Evolutionary conservation across 306 rosid genomes (phyloP).

Genomic region (Sesbania bispinosa): DNA sequence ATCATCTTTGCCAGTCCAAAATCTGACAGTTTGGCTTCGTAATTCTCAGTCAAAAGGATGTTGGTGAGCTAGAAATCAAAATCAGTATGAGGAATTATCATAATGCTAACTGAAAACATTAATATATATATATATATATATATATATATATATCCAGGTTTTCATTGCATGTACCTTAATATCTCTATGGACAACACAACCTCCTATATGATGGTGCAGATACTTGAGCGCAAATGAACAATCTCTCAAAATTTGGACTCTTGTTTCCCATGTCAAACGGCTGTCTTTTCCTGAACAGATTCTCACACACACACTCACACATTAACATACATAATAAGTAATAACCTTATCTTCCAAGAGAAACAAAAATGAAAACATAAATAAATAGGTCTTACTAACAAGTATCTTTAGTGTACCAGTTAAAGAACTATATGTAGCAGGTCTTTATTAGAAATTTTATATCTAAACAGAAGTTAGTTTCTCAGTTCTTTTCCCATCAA

Average conservation of each 20-base stretch:
- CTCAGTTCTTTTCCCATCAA: too few relatives aligned
- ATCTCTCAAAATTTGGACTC: slow-evolving; percentile 74
- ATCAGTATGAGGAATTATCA: not conserved
- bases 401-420: too few relatives aligned
- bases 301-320: not conserved
- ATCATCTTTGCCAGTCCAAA: slow-evolving; percentile 78
- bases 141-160: too few relatives aligned
- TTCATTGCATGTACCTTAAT: slow-evolving; percentile 52
- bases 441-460: too few relatives aligned
- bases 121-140: not conserved
- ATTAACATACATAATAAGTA: not conserved
- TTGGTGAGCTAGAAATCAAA: slow-evolving; percentile 62
- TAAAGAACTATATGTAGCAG: too few relatives aligned
- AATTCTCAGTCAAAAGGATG: slow-evolving; percentile 63
- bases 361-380: not conserved
- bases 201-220: slow-evolving; percentile 74
- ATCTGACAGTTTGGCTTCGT: slow-evolving; percentile 83
- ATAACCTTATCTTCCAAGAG: too few relatives aligned
- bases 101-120: not conserved
- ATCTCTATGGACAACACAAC: slow-evolving; percentile 92
- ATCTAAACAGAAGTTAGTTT: too few relatives aligned
- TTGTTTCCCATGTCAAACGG: slow-evolving; percentile 54
- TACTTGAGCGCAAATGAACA: slow-evolving; percentile 71
- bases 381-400: too few relatives aligned
- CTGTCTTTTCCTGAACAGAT: slow-evolving; percentile 48